A percentile compares a stretch with the other conserved stretches of the same genome.
These are phyloP conservation scores for Psilocybe mexicana DNA, from an alignment of 1,284 basidiomycete species.

Conservation along the genomic window DNA sequence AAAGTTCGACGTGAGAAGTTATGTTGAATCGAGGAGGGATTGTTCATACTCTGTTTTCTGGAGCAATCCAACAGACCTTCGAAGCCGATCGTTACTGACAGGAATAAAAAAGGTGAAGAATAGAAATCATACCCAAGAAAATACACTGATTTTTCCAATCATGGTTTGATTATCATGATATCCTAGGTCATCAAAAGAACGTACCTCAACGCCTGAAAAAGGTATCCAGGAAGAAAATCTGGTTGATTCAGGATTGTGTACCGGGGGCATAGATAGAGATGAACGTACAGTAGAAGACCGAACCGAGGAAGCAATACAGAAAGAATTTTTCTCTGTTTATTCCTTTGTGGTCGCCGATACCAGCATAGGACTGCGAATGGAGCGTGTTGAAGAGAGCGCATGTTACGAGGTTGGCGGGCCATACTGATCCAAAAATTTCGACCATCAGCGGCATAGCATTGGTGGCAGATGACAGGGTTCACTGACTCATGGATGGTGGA, in stretches of 20 bases:
- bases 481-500: slow-evolving; percentile 81
- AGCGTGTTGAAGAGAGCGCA: slow-evolving; percentile 83
- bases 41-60: slow-evolving; percentile 50
- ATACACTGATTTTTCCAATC: neutral
- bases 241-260: neutral
- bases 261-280: neutral
- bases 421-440: slow-evolving; percentile 44
- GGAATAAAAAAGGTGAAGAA: neutral
- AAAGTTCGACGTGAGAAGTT: neutral
- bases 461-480: slow-evolving; percentile 34
- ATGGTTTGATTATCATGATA: neutral
- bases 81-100: no score
- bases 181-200: slow-evolving; percentile 33
- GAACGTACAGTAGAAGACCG: slow-evolving; percentile 47
- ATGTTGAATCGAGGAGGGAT: neutral
- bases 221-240: slow-evolving; percentile 64
- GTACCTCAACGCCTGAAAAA: slow-evolving; percentile 61
- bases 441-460: slow-evolving; percentile 1
- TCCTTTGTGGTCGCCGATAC: slow-evolving; percentile 59
- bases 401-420: slow-evolving; percentile 80
- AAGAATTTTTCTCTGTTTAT: slow-evolving; percentile 77
- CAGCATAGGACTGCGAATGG: slow-evolving; percentile 57
- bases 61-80: slow-evolving; percentile 51
- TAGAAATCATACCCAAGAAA: neutral
- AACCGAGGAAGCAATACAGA: slow-evolving; percentile 52